Percentiles rank a stretch among this genome's conserved stretches.
Conservation (phyloP, 768 basidiomycete species). For the Sutorius australiensis region DNA sequence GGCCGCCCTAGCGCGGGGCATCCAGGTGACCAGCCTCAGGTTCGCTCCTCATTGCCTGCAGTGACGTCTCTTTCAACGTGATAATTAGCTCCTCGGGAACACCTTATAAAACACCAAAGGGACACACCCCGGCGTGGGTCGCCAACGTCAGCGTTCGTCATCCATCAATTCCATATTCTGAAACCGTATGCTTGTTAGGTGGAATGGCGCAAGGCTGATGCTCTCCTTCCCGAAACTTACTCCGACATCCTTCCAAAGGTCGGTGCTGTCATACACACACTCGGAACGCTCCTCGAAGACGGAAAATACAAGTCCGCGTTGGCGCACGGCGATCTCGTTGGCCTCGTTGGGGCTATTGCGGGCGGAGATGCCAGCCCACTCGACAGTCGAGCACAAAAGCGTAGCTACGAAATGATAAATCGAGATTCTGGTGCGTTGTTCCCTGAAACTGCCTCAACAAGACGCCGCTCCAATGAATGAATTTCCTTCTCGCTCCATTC, state of each 20-base stretch:
- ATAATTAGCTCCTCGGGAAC: constrained; percentile 74
- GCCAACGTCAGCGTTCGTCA: constrained; percentile 48
- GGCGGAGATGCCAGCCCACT: constrained; percentile 56
- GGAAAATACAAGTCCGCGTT: constrained; percentile 75
- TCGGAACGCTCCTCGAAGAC: constrained; percentile 86
- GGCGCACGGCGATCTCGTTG: constrained; percentile 51
- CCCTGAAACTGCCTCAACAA: constrained; percentile 3
- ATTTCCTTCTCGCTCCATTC: constrained; percentile 13
- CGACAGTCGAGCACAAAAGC: constrained; percentile 38
- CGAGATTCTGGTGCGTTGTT: constrained; percentile 76
- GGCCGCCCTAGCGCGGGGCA: constrained; percentile 77
- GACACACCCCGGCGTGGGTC: constrained; percentile 86
- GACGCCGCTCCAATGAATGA: constrained; percentile 5
- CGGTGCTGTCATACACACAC: constrained; percentile 86
- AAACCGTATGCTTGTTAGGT: constrained; percentile 48
- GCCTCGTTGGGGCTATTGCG: constrained; percentile 46
- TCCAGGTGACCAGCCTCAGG: constrained; percentile 90
- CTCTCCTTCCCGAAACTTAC: constrained; percentile 74
- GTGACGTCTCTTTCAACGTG: not conserved
- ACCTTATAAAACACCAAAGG: constrained; percentile 85
- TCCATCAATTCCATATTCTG: constrained; percentile 4
- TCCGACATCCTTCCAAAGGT: constrained; percentile 59
- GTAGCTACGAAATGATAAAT: constrained; percentile 78
- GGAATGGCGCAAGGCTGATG: constrained; percentile 82
- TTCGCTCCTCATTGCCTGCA: constrained; percentile 24